Evolutionary conservation across 495 filamentous ascomycete species (phyloP).

Genomic region (Poronia punctata): DNA sequence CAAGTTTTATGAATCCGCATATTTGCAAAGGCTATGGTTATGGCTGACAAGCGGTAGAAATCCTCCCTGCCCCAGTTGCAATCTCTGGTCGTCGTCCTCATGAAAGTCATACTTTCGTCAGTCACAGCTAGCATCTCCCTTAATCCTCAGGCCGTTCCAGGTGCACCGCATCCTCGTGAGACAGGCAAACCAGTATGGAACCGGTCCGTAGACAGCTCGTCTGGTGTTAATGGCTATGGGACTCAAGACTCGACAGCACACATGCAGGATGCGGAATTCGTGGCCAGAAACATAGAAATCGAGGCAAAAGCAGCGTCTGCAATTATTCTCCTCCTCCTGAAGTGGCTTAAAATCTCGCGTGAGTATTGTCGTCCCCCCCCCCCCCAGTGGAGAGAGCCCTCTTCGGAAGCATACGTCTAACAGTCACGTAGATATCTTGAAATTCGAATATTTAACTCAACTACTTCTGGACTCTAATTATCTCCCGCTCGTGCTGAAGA

Average conservation of each 20-base stretch:
- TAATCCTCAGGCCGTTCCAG: slow-evolving; percentile 26
- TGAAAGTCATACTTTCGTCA: slow-evolving; percentile 79
- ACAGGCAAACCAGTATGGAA: slow-evolving; percentile 28
- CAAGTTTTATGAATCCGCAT: neutral
- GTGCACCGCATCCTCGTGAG: slow-evolving; percentile 22
- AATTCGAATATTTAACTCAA: slow-evolving; percentile 93
- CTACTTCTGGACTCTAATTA: slow-evolving; percentile 91
- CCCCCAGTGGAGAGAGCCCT: no score
- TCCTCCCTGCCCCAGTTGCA: slow-evolving; percentile 77
- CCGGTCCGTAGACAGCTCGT: slow-evolving; percentile 22
- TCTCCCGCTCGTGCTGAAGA: slow-evolving; percentile 81
- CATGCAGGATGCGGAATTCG: slow-evolving; percentile 65
- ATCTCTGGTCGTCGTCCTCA: slow-evolving; percentile 85
- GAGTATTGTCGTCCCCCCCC: slow-evolving; percentile 40
- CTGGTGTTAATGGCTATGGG: slow-evolving; percentile 21
- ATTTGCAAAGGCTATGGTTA: slow-evolving; percentile 1
- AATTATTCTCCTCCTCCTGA: slow-evolving; percentile 74
- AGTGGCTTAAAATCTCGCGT: slow-evolving; percentile 97
- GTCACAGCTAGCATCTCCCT: slow-evolving; percentile 53
- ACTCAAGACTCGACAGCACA: slow-evolving; percentile 35
- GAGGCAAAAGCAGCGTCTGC: slow-evolving; percentile 84
- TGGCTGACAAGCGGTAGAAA: slow-evolving; percentile 41
- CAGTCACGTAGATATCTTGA: slow-evolving; percentile 70
- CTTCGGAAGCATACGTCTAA: slow-evolving; percentile 17
- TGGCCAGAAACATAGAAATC: slow-evolving; percentile 73